Conservation (phyloP, 345 rosid species). For the Arabidopsis arenosa region DNA sequence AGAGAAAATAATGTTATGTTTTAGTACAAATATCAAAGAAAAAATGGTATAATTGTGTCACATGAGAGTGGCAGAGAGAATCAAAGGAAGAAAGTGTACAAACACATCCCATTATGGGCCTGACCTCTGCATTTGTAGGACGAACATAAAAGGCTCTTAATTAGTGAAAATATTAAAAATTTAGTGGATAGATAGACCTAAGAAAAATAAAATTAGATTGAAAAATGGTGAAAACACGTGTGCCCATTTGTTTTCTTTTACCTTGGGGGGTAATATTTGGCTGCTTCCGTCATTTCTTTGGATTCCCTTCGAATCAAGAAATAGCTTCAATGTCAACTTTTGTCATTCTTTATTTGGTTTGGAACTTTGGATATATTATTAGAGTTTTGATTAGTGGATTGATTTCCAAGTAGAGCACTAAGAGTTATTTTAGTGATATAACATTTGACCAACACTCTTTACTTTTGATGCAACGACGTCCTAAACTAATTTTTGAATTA, state of each 20-base stretch:
- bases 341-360: neutral
- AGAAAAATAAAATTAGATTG: neutral
- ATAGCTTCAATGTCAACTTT: slow-evolving; percentile 28
- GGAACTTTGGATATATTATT: neutral
- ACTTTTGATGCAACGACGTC: neutral
- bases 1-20: neutral
- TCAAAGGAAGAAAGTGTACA: slow-evolving; percentile 37
- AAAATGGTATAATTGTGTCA: slow-evolving; percentile 26
- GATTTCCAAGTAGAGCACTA: neutral
- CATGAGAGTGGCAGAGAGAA: slow-evolving; percentile 35
- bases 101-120: slow-evolving; percentile 40
- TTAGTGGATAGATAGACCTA: too few species aligned
- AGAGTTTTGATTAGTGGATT: neutral
- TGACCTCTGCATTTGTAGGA: slow-evolving; percentile 42
- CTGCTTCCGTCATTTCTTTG: slow-evolving; percentile 41
- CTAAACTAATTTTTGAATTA: neutral
- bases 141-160: slow-evolving; percentile 29
- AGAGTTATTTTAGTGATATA: neutral
- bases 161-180: neutral
- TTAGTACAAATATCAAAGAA: neutral
- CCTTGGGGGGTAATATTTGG: slow-evolving; percentile 37
- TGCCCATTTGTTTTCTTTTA: slow-evolving; percentile 20
- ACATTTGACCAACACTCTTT: slow-evolving; percentile 1
- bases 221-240: slow-evolving; percentile 33
- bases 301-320: slow-evolving; percentile 36